Conservation (phyloP, 495 filamentous ascomycete genomes). For the Hyaloscypha bicolor region DNA sequence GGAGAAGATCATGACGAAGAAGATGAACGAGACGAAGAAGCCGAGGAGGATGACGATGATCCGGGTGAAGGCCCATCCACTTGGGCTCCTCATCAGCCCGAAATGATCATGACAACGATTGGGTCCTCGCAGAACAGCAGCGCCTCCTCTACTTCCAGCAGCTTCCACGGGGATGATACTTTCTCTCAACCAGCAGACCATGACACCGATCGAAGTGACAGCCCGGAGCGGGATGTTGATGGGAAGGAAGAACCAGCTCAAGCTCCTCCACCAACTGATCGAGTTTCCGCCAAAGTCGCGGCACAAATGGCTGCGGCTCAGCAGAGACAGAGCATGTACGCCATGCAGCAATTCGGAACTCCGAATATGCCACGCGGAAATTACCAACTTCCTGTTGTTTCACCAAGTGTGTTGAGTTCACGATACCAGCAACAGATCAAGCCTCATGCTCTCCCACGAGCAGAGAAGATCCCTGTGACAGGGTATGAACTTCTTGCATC, state of each 20-base stretch:
- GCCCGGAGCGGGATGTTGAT: conserved; percentile 42
- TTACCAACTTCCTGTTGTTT: conserved; percentile 14
- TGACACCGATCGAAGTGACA: conserved; percentile 49
- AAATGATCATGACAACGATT: background rate
- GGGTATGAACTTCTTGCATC: conserved; percentile 33
- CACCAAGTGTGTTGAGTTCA: conserved; percentile 19
- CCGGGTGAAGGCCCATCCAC: background rate
- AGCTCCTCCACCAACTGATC: conserved; percentile 14
- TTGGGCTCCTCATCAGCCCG: conserved; percentile 5
- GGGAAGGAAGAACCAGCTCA: conserved; percentile 26
- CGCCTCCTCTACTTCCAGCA: conserved; percentile 41
- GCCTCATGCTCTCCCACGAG: conserved; percentile 18
- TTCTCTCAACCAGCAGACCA: conserved; percentile 35
- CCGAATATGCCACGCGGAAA: conserved; percentile 25
- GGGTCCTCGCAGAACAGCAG: conserved; percentile 10
- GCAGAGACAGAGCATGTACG: conserved; percentile 27
- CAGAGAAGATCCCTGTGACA: conserved; percentile 28
- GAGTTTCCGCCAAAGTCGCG: conserved; percentile 30
- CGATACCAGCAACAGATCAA: conserved; percentile 15
- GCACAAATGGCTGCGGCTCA: conserved; percentile 34
- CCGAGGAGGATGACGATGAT: conserved; percentile 3
- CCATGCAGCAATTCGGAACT: conserved; percentile 28
- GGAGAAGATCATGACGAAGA: conserved; percentile 3
- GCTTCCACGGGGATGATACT: conserved; percentile 37
- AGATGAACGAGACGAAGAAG: conserved; percentile 10